phyloP scores from a whole-genome alignment of 257 asterid species.

The Solanum sejunctum region DNA sequence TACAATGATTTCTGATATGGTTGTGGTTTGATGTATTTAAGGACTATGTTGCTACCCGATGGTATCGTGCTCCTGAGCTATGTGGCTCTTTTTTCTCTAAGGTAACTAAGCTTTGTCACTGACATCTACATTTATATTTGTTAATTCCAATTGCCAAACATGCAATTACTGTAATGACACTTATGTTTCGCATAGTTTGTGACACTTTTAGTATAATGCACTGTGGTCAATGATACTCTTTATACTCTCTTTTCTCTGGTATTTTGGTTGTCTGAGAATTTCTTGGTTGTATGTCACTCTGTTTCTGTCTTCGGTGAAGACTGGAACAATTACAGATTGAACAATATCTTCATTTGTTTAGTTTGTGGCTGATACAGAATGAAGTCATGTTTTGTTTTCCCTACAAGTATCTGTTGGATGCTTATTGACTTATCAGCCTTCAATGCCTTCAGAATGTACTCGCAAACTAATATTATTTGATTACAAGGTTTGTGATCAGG shows the following conservation, averaged over 20 bases:
- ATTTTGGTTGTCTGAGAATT: neutral
- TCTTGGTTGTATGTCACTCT: neutral
- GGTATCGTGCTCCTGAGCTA: conserved; percentile 98
- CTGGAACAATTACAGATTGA: neutral
- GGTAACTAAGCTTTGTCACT: conserved; percentile 33
- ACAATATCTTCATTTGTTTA: neutral
- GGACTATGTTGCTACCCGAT: conserved; percentile 98
- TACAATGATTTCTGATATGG: neutral
- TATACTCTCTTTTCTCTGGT: neutral
- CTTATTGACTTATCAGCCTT: neutral
- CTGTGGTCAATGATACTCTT: neutral
- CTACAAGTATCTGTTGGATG: neutral
- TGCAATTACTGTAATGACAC: neutral
- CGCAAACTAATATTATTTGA: neutral
- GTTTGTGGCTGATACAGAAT: neutral
- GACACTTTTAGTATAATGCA: neutral
- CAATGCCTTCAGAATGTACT: neutral
- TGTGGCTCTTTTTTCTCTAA: conserved; percentile 97
- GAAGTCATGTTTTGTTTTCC: neutral
- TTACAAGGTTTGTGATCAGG: neutral
- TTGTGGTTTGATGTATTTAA: conserved; percentile 15
- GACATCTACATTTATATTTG: neutral
- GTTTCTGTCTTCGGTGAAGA: neutral
- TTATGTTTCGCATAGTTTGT: neutral
- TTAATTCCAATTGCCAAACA: neutral